A percentile compares a stretch with the other conserved stretches of the same genome.
These are phyloP conservation scores for Colletotrichum lentis DNA, from an alignment of 2,329 filamentous ascomycete genomes.

Conservation along the genomic window DNA sequence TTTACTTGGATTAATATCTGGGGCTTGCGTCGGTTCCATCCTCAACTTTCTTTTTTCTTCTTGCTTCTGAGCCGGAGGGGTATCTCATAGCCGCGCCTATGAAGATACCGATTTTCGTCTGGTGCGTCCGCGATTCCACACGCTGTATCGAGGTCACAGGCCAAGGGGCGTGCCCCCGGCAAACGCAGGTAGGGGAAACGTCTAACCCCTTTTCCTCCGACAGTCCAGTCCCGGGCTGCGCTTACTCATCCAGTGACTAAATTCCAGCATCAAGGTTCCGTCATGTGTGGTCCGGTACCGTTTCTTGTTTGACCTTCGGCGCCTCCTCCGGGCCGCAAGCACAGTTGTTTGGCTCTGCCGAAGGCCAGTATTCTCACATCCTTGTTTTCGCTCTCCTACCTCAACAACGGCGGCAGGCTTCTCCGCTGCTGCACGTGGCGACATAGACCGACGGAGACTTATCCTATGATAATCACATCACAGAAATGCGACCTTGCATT, in stretches of 20 bases:
- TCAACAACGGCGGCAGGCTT: neutral
- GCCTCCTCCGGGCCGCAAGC: neutral
- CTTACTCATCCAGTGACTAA: conserved; percentile 1
- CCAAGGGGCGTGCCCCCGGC: no score
- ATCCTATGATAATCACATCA: neutral
- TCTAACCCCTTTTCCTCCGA: neutral
- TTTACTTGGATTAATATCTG: neutral
- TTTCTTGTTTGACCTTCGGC: neutral
- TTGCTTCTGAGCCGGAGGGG: no score
- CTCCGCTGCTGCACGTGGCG: neutral
- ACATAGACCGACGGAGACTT: neutral
- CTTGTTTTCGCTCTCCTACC: neutral
- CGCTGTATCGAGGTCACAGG: neutral
- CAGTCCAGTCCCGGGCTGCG: neutral
- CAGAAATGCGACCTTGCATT: neutral
- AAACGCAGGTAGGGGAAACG: neutral
- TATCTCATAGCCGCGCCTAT: no score
- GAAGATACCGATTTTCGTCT: neutral
- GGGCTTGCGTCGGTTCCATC: neutral
- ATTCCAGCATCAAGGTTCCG: neutral
- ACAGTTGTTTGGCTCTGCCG: neutral
- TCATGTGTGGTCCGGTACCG: neutral
- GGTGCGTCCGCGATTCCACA: no score
- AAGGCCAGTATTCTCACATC: neutral
- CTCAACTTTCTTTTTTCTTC: neutral